These are phyloP conservation scores for Suillus alpinus DNA, from an alignment of 768 basidiomycete genomes.

Conservation along the genomic window DNA sequence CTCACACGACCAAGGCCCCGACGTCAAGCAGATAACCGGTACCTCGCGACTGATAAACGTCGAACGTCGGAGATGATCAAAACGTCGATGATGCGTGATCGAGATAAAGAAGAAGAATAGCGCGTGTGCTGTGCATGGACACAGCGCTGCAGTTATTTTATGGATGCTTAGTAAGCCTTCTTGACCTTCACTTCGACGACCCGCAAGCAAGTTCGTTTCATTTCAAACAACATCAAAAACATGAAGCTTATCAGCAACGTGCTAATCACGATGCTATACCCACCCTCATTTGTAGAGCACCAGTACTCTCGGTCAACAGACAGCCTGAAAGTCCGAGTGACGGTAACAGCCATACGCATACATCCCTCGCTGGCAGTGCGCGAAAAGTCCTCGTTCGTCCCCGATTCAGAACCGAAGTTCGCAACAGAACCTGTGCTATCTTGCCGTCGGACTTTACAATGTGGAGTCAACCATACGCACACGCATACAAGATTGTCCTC, in stretches of 20 bases:
- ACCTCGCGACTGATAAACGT: neutral
- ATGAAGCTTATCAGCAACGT: neutral
- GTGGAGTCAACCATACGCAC: too few species aligned
- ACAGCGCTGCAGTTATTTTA: too few species aligned
- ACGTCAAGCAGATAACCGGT: too few species aligned
- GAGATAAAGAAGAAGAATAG: neutral
- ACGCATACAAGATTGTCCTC: too few species aligned
- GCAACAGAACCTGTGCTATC: too few species aligned
- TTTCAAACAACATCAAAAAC: neutral
- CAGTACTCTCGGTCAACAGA: too few species aligned
- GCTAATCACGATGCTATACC: neutral
- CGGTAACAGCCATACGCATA: neutral
- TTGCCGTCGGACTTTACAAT: too few species aligned
- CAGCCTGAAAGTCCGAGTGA: too few species aligned
- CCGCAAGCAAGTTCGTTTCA: neutral
- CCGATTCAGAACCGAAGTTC: too few species aligned
- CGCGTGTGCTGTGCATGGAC: too few species aligned
- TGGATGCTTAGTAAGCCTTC: neutral
- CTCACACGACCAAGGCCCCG: too few species aligned
- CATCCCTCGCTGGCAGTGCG: slow-evolving; percentile 40
- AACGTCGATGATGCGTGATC: neutral
- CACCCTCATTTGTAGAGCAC: neutral
- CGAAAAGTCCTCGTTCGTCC: too few species aligned
- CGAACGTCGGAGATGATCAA: neutral
- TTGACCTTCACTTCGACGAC: neutral